Percentiles rank a stretch among this genome's conserved stretches.
phyloP scores from a whole-genome alignment of 2,329 filamentous ascomycete species.

The Colletotrichum sp. region DNA sequence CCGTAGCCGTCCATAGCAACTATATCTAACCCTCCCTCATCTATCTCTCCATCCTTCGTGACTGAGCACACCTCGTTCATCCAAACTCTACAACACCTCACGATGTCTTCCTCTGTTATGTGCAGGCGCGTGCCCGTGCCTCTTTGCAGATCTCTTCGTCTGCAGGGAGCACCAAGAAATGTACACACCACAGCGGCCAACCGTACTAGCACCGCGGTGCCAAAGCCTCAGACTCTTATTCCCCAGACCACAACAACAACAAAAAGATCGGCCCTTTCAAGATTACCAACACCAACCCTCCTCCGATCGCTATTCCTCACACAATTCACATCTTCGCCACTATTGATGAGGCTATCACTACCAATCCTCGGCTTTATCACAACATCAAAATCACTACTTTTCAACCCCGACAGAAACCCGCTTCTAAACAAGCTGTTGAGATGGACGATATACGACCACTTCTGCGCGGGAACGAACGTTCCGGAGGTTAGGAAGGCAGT shows the following conservation, averaged over 20 bases:
- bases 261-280: background rate
- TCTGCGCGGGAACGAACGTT: constrained; percentile 82
- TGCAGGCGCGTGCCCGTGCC: background rate
- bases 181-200: constrained; percentile 7
- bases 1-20: constrained; percentile 14
- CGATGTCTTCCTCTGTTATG: constrained; percentile 3
- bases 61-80: background rate
- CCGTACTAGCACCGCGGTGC: background rate
- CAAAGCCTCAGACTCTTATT: background rate
- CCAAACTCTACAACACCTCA: background rate
- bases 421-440: constrained; percentile 74
- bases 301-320: constrained; percentile 10
- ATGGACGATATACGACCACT: constrained; percentile 88
- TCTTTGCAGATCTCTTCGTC: background rate
- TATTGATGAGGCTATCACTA: constrained; percentile 11
- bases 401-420: constrained; percentile 79
- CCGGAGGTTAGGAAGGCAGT: constrained; percentile 72
- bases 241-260: background rate
- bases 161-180: background rate
- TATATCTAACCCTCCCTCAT: constrained; percentile 1
- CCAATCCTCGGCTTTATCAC: constrained; percentile 6
- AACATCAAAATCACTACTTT: background rate
- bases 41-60: background rate
- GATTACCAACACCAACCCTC: background rate
- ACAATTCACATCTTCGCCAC: background rate